Evolutionary conservation across 176 grass and related monocot species (phyloP), one percentile per base, ranked within the genome.

Genomic region (Avena sativa): DNA sequence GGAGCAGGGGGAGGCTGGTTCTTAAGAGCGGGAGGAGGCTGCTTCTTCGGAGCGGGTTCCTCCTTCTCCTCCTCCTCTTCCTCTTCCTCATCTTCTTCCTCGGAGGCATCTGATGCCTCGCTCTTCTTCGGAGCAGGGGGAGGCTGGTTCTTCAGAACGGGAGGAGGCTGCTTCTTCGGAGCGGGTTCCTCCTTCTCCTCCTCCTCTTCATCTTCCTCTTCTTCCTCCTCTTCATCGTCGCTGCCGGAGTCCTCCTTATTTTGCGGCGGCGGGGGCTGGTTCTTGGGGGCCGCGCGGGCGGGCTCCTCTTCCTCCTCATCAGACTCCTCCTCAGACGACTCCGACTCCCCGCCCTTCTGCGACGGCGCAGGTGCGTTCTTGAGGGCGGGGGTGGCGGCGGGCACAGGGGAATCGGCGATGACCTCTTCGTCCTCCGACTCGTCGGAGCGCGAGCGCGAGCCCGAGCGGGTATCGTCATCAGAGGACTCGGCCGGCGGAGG

Each of bases 401-500:
- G 26, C 6, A 52, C 21, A 11, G 60, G 47, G 21, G 17, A 74
- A 26, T 56, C 83, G 26, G 79, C 20, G 32, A 49, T 14, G n/a
- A 83, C 86, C 43, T 85, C 89, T 13, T 81, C 79, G 13, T 76
- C 81, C 4, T 87, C 81, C 6, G 51, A 48, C 60, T 89, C 88
- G 0, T 81, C 38, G 17, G 87, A 86, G 43, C 60, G 40, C 4
- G 85, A 90, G 36, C 49, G 61, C 2, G 85, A 87, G 16, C 9
- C 46, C 26, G 64, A 67, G 12, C 13, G 64, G 14, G 64, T 67
- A 10, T 90, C 38, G 13, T 91, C 92, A 3, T 76, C 79, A 1
- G 82, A 83, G 79, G 88, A 88, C 0, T 68, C 47, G 15, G 26
- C 80, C 59, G 82, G 46, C 4, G 63, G 44, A 1, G 58, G 76